phyloP scores from a whole-genome alignment of 2,329 filamentous ascomycete species.

The Epichloe typhina region DNA sequence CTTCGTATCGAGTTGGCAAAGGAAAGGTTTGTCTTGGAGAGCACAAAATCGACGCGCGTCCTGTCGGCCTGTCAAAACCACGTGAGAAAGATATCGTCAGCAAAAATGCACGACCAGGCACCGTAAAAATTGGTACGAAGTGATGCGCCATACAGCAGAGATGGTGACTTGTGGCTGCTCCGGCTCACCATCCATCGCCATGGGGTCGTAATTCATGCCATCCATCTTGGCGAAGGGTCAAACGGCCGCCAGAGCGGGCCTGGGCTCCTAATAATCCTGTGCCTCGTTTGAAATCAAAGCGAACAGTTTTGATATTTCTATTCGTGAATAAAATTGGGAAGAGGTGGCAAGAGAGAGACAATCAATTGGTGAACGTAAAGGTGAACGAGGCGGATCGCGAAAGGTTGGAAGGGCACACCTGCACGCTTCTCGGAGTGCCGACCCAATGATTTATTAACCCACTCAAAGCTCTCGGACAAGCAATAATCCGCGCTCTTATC shows the following conservation, averaged over 20 bases:
- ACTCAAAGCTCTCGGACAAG: constrained; percentile 13
- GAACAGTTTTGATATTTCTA: neutral
- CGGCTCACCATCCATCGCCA: constrained; percentile 46
- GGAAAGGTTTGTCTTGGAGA: constrained; percentile 76
- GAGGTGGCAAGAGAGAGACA: no score
- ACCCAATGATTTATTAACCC: no score
- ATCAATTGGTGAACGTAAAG: no score
- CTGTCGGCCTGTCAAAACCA: constrained; percentile 50
- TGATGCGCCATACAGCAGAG: constrained; percentile 35
- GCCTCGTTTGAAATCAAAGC: neutral
- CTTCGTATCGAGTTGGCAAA: constrained; percentile 90
- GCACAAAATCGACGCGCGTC: constrained; percentile 79
- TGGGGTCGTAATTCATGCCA: constrained; percentile 46
- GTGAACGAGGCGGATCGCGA: no score
- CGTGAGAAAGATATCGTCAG: neutral
- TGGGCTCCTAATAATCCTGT: neutral
- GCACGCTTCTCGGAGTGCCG: neutral
- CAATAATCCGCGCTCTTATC: constrained; percentile 20
- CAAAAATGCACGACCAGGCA: neutral
- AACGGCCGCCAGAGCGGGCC: constrained; percentile 2
- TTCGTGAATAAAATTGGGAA: neutral
- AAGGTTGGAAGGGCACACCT: no score
- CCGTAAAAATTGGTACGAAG: neutral
- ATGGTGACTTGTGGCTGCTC: constrained; percentile 46
- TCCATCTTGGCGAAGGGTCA: constrained; percentile 19